These are phyloP conservation scores for Termitomyces sp. DNA, from an alignment of 768 basidiomycete species.

Conservation along the genomic window DNA sequence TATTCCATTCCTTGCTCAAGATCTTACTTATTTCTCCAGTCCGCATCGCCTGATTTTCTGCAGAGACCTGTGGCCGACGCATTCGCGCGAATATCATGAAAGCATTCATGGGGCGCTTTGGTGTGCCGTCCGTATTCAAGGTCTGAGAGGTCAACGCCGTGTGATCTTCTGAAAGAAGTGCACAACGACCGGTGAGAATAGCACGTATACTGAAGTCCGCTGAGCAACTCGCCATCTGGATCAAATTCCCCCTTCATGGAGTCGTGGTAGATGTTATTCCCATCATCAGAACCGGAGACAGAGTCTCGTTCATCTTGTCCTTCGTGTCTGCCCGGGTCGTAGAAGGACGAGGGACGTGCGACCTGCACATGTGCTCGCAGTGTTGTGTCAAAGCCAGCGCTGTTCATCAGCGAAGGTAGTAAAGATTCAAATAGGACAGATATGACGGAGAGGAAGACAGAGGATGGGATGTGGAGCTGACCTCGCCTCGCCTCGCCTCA, in stretches of 20 bases:
- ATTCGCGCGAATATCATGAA: slow-evolving; percentile 91
- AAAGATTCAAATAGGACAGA: slow-evolving; percentile 5
- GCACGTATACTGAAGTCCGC: background rate
- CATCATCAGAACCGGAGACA: slow-evolving; percentile 55
- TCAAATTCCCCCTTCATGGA: slow-evolving; percentile 36
- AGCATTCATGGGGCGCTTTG: slow-evolving; percentile 89
- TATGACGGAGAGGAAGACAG: slow-evolving; percentile 11
- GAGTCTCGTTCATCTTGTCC: slow-evolving; percentile 44
- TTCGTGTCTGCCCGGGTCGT: slow-evolving; percentile 17
- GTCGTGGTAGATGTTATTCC: slow-evolving; percentile 32
- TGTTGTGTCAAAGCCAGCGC: slow-evolving; percentile 19
- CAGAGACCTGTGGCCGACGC: slow-evolving; percentile 76
- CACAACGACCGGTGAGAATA: background rate
- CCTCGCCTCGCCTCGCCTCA: slow-evolving; percentile 11
- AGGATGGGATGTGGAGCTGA: slow-evolving; percentile 15
- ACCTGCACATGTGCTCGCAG: slow-evolving; percentile 17
- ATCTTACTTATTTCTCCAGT: slow-evolving; percentile 90
- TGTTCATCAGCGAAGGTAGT: slow-evolving; percentile 23
- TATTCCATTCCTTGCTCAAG: slow-evolving; percentile 80
- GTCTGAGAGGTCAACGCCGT: slow-evolving; percentile 66
- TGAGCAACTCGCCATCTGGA: slow-evolving; percentile 36
- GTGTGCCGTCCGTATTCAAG: slow-evolving; percentile 82
- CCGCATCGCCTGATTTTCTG: slow-evolving; percentile 86
- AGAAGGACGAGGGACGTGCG: slow-evolving; percentile 23
- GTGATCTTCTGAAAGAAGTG: slow-evolving; percentile 22